A percentile compares a stretch with the other conserved stretches of the same genome.
Evolutionary conservation across 192 early-diverging fungal genomes (phyloP).

Genomic region (Pecoramyces ruminantium): DNA sequence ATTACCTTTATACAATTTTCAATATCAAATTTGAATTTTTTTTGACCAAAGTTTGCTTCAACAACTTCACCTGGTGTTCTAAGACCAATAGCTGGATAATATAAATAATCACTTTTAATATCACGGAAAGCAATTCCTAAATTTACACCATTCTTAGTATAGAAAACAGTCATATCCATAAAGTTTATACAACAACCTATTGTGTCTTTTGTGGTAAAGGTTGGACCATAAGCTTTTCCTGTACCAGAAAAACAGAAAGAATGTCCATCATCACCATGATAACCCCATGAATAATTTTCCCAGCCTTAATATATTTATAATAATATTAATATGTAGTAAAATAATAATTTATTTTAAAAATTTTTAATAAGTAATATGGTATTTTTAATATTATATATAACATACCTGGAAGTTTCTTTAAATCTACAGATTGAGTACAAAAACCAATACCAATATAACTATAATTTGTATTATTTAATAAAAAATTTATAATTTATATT

Average conservation of each 20-base stretch:
- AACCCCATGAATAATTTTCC: conserved; percentile 82
- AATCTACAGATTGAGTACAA: conserved; percentile 22
- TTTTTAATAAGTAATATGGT: no score
- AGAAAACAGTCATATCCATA: conserved; percentile 49
- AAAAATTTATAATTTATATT: no score
- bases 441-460: conserved; percentile 83
- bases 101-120: conserved; percentile 12
- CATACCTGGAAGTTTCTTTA: conserved; percentile 65
- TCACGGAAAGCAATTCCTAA: conserved; percentile 36
- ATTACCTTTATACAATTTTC: conserved; percentile 37
- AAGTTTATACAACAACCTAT: conserved; percentile 91
- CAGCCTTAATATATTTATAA: conserved; percentile 34
- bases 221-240: conserved; percentile 70
- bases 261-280: conserved; percentile 93
- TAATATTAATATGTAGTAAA: background rate
- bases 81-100: conserved; percentile 61
- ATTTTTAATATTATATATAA: no score
- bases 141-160: conserved; percentile 78
- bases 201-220: conserved; percentile 77
- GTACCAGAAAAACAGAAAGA: conserved; percentile 55
- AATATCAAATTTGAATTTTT: conserved; percentile 56
- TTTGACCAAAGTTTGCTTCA: conserved; percentile 61
- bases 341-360: no score
- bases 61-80: conserved; percentile 54
- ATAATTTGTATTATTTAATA: no score